Conservation (phyloP, 2,329 filamentous ascomycete species). For the Rhytidhysteron rufulum region DNA sequence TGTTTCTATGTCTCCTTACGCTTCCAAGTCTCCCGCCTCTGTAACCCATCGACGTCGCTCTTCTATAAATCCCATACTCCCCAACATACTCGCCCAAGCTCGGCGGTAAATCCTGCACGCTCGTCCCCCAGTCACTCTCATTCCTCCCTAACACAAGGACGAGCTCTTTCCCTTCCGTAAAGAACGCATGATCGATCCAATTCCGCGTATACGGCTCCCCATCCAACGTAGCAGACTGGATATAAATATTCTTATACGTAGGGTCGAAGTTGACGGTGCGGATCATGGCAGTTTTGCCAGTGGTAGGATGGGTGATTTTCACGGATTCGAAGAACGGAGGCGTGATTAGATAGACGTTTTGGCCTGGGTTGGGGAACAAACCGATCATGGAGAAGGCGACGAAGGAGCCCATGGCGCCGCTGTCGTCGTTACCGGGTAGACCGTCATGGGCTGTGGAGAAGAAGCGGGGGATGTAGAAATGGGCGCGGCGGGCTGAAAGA, state of each 20-base stretch:
- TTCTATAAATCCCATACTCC: constrained; percentile 7
- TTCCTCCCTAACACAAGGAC: constrained; percentile 38
- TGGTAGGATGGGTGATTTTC: constrained; percentile 33
- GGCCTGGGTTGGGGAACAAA: constrained; percentile 35
- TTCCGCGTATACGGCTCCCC: constrained; percentile 38
- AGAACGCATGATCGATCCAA: constrained; percentile 42
- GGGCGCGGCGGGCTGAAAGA: constrained; percentile 34
- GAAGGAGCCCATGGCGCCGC: constrained; percentile 41
- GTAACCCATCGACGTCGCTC: not conserved
- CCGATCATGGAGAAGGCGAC: constrained; percentile 41
- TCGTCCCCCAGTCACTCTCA: constrained; percentile 42
- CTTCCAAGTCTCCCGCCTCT: not conserved
- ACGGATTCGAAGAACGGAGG: constrained; percentile 37
- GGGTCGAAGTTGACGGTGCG: constrained; percentile 39
- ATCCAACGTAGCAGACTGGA: constrained; percentile 41
- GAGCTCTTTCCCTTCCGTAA: constrained; percentile 39
- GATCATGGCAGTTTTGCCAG: constrained; percentile 36
- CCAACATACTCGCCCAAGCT: constrained; percentile 27
- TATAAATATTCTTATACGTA: constrained; percentile 35
- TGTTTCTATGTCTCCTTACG: not conserved
- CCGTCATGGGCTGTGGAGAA: constrained; percentile 35
- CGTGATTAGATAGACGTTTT: constrained; percentile 39
- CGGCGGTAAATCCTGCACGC: constrained; percentile 39
- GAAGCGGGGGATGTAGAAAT: constrained; percentile 41
- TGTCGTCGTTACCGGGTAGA: constrained; percentile 42